Base-by-base conservation (phyloP, 768 basidiomycete species). In the Hypsizygus marmoreus region DNA sequence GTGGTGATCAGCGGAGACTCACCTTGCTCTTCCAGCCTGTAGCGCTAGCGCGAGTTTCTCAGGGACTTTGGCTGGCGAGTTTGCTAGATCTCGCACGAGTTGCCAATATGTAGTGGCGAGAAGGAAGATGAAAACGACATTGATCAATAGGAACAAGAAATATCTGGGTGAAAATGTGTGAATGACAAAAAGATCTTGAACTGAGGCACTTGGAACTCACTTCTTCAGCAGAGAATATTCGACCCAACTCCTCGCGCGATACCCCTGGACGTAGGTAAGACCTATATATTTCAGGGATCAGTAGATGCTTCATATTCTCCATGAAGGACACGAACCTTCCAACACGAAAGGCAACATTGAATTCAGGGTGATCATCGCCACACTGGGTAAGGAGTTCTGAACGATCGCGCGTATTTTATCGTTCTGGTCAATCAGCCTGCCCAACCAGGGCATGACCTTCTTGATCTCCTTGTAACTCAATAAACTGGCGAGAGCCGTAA, bases 391-490 rank as follows among this genome's bases (percentile, higher is more conserved):
- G 1, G 95, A 94, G 53, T 95, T 98, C 68, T 97, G 94, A 16
- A 97, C 91, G 30, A 99, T 79, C 0, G 91, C 93, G 17, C 86
- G 79, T 16, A 97, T 68, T 50, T 84, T 81, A 31, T 82, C 83
- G 56, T 88, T 93, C 40, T 76, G 75, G 50, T 97, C 89, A 54
- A 99, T 93, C 8, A 93, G 62, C n/a, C 64, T 58, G 1, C 88
- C 92, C 2, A 99, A 73, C 86, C 92, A 91, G 0, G 97, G 97
- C 73, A 86, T 77, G 1, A 79, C 75, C 59, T 88, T 90, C 70
- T 93, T 90, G 65, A 99, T 95, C 62, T 97, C 95, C 53, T 88
- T 78, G 68, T 94, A 97, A 54, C 90, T 94, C 50, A 99, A 74
- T 43, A 99, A 67, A 60, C 86, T 78, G 1, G 95, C 92, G 12